phyloP scores from a whole-genome alignment of 371 early-diverging fungal species.

The Cokeromyces recurvatus region DNA sequence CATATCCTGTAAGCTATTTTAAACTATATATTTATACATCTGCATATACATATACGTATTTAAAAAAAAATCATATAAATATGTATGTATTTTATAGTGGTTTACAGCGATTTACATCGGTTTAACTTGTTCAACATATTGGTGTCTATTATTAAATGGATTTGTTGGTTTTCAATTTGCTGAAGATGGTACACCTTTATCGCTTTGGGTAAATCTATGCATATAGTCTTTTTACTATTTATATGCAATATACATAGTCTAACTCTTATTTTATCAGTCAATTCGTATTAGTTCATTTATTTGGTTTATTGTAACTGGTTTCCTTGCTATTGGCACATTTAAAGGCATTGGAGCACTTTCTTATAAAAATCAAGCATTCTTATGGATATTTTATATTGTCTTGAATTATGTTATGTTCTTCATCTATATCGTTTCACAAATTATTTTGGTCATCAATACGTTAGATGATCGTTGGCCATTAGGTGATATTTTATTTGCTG shows the following conservation, averaged over 20 bases:
- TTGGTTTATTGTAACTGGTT: conserved; percentile 56
- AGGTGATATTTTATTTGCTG: conserved; percentile 68
- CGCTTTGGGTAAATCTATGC: conserved; percentile 28
- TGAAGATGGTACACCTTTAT: conserved; percentile 76
- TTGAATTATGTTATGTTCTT: conserved; percentile 62
- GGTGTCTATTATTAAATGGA: conserved; percentile 79
- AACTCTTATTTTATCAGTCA: no score
- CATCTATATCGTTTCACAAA: conserved; percentile 72
- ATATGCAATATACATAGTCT: conserved; percentile 20
- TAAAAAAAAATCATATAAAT: not conserved
- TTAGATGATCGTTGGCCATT: conserved; percentile 86
- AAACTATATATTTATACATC: no score
- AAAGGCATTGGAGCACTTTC: conserved; percentile 48
- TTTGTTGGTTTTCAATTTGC: conserved; percentile 87
- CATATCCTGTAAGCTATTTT: conserved; percentile 59
- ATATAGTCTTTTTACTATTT: conserved; percentile 18
- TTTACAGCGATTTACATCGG: conserved; percentile 68
- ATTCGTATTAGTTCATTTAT: conserved; percentile 63
- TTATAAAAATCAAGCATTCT: conserved; percentile 48
- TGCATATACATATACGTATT: no score
- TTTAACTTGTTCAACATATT: conserved; percentile 61
- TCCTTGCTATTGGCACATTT: conserved; percentile 73
- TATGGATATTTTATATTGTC: conserved; percentile 71
- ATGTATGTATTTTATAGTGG: conserved; percentile 43
- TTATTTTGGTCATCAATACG: conserved; percentile 76